These are phyloP conservation scores for Debaryomyces fabryi DNA, from an alignment of 1,139 yeast species.

Conservation along the genomic window DNA sequence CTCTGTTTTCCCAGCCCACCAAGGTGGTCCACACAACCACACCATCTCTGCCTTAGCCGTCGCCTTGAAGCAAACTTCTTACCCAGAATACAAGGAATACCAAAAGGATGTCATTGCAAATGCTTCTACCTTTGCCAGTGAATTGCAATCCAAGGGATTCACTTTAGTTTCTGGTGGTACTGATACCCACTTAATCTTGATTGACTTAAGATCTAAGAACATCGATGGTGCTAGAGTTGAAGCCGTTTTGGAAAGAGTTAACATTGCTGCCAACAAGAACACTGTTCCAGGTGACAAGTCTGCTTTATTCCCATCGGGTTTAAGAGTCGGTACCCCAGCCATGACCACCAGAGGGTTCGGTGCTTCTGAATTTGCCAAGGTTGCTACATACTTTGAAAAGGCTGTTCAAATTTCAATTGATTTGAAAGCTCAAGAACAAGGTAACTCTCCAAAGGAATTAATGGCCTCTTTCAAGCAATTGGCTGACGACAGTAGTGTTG, in stretches of 20 bases:
- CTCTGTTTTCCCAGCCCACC: constrained; percentile 98
- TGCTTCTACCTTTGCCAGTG: constrained; percentile 75
- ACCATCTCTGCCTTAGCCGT: constrained; percentile 95
- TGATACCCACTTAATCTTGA: constrained; percentile 88
- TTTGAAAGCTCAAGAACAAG: constrained; percentile 61
- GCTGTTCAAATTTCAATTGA: constrained; percentile 71
- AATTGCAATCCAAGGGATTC: constrained; percentile 69
- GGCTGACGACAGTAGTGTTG: constrained; percentile 61
- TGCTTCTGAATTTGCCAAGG: constrained; percentile 72
- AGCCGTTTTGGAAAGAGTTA: constrained; percentile 82
- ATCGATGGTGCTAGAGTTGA: constrained; percentile 97
- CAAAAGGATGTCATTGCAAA: constrained; percentile 81
- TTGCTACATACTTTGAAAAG: constrained; percentile 74
- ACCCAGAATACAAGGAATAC: constrained; percentile 85
- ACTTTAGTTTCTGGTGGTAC: constrained; percentile 89
- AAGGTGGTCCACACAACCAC: constrained; percentile 99
- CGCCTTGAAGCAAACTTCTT: constrained; percentile 85
- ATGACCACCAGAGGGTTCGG: constrained; percentile 97
- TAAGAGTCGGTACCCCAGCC: constrained; percentile 97
- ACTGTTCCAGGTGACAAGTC: constrained; percentile 96
- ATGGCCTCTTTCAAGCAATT: constrained; percentile 64
- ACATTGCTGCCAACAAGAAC: constrained; percentile 95
- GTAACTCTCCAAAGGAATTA: constrained; percentile 63
- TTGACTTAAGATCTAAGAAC: constrained; percentile 79
- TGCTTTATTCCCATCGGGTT: constrained; percentile 92